Base-by-base conservation (phyloP, 2,329 filamentous ascomycete genomes). In the Cladosporium oxysporum region DNA sequence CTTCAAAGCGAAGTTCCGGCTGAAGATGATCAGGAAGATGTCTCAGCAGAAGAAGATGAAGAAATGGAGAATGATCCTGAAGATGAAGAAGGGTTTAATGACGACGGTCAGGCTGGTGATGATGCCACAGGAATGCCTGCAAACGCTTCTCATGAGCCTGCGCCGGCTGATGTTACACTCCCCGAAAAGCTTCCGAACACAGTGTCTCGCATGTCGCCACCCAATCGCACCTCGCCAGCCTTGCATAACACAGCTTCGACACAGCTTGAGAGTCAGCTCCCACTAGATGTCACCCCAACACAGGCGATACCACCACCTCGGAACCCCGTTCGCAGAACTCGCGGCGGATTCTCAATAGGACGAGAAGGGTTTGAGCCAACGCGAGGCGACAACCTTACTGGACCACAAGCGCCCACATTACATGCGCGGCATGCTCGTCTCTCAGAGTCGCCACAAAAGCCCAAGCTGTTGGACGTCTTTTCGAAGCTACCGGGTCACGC, bases 21-120 rank as follows among this genome's bases (percentile, higher is more conserved):
- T 28, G 69, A 66, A 16, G 64, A 35, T 18, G 62, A 65, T 23
- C 41, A 49, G 35, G 64, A 58, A 6, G 33, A 47, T 23, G 18
- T 18, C 23, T 33, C 33, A 21, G 26, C 29, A 8, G 47, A 58
- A 29, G 16, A 55, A 26, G 23, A 31, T 31, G 53, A 53, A n/a
- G 52, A 37, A 58, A 26, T 58, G 4, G n/a, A 47, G n/a, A 47
- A 21, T 47, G 55, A 37, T 23, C 18, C 52, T 61, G 58, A 49
- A 47, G 41, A 16, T 18, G 23, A 26, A 26, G 52, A 29, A 33
- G 29, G 5, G 14, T 10, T 21, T 10, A 23, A 21, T 5, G 28
- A 55, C 28, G 29, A 55, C 6, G 29, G 23, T 14, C 52, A 55
- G 52, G 5, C 18, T 10, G 18, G 10, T 3, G 2, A 3, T 7